Evolutionary conservation across 2,329 filamentous ascomycete species (phyloP).

Genomic region (Chaetomium globosum): DNA sequence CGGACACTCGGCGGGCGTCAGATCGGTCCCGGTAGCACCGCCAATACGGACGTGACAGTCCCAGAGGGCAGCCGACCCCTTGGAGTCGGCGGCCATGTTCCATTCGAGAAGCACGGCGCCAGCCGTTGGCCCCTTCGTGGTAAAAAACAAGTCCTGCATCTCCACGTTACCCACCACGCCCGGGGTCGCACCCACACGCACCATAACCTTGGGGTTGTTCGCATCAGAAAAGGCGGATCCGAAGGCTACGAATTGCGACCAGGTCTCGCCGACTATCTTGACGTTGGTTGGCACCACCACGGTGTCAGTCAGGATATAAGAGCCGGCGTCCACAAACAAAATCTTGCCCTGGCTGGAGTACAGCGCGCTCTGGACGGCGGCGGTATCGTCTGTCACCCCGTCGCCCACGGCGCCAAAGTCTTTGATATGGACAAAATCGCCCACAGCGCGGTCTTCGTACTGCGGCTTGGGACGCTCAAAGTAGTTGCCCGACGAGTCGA

Average conservation of each 20-base stretch:
- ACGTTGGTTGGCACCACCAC: slow-evolving; percentile 60
- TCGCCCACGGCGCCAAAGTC: slow-evolving; percentile 73
- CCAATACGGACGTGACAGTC: slow-evolving; percentile 75
- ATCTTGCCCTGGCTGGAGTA: slow-evolving; percentile 61
- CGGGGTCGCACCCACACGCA: slow-evolving; percentile 60
- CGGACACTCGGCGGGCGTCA: slow-evolving; percentile 65
- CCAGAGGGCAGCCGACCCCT: slow-evolving; percentile 56
- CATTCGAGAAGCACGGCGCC: slow-evolving; percentile 72
- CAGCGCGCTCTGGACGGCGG: slow-evolving; percentile 69
- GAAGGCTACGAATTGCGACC: no score
- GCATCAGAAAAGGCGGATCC: no score
- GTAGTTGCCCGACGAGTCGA: slow-evolving; percentile 21
- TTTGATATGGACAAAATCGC: slow-evolving; percentile 32
- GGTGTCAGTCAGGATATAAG: slow-evolving; percentile 50
- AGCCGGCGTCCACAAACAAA: slow-evolving; percentile 34
- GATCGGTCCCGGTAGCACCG: slow-evolving; percentile 66
- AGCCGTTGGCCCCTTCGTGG: slow-evolving; percentile 51
- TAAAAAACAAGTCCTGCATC: slow-evolving; percentile 68
- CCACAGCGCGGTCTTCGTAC: slow-evolving; percentile 44
- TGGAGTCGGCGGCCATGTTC: slow-evolving; percentile 57
- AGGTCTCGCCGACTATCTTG: slow-evolving; percentile 41
- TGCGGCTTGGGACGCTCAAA: slow-evolving; percentile 55
- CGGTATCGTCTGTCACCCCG: slow-evolving; percentile 76
- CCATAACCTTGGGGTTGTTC: slow-evolving; percentile 50
- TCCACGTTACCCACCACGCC: slow-evolving; percentile 66